A percentile compares a stretch with the other conserved stretches of the same genome.
These are phyloP conservation scores for Lentinula boryana DNA, from an alignment of 768 basidiomycete genomes.

Conservation along the genomic window DNA sequence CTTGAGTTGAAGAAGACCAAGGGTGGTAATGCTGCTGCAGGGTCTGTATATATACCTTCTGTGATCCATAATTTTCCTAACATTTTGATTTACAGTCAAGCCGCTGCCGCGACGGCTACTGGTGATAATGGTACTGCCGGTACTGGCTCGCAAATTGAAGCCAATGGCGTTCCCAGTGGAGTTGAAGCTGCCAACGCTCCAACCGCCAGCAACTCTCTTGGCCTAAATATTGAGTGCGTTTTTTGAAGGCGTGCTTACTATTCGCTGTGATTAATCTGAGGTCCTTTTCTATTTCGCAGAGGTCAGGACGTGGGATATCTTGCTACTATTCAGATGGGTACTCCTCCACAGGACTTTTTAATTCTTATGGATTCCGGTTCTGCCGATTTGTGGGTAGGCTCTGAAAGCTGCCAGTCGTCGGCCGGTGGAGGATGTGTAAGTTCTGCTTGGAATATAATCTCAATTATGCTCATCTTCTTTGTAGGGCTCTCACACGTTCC, in stretches of 20 bases:
- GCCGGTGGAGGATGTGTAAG: slow-evolving; percentile 36
- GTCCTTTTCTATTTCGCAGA: slow-evolving; percentile 14
- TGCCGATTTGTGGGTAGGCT: slow-evolving; percentile 63
- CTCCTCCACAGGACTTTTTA: slow-evolving; percentile 48
- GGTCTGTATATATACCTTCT: neutral
- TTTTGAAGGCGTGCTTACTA: neutral
- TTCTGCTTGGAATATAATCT: slow-evolving; percentile 10
- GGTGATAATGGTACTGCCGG: slow-evolving; percentile 1
- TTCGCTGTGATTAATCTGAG: neutral
- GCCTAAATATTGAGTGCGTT: slow-evolving; percentile 63
- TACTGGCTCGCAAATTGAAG: slow-evolving; percentile 7
- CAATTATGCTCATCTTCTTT: neutral
- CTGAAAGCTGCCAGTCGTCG: slow-evolving; percentile 43
- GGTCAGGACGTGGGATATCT: slow-evolving; percentile 46
- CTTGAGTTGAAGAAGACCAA: slow-evolving; percentile 9
- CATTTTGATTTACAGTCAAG: neutral
- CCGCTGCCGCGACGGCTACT: neutral
- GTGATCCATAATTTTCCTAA: slow-evolving; percentile 16
- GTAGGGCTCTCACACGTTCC: slow-evolving; percentile 58
- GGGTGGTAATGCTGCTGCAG: slow-evolving; percentile 12
- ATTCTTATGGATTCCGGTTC: slow-evolving; percentile 69
- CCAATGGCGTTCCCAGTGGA: neutral
- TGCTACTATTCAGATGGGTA: slow-evolving; percentile 60
- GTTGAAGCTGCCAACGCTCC: slow-evolving; percentile 9
- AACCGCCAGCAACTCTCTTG: slow-evolving; percentile 43